Percentiles rank a stretch among this genome's conserved stretches.
These are phyloP conservation scores for Curvularia sp. DNA, from an alignment of 2,329 filamentous ascomycete genomes.

Conservation along the genomic window DNA sequence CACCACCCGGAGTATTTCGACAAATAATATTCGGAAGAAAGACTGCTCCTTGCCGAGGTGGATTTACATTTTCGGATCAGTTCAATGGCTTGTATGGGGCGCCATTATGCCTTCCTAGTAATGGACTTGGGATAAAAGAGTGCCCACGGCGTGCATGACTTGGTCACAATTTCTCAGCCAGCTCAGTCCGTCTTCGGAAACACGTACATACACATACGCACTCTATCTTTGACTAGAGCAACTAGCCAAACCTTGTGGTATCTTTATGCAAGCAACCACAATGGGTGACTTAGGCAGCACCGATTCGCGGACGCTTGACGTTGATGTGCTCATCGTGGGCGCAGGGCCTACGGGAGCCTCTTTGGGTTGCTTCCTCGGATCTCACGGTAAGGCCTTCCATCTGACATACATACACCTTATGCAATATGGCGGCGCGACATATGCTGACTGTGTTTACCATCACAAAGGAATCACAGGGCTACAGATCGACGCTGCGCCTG, in stretches of 20 bases:
- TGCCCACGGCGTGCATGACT: neutral
- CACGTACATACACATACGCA: neutral
- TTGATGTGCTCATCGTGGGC: conserved; percentile 13
- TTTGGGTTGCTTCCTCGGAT: conserved; percentile 7
- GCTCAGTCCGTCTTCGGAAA: neutral
- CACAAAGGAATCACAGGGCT: conserved; percentile 5
- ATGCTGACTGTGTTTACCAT: neutral
- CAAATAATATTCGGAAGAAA: neutral
- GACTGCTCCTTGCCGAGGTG: neutral
- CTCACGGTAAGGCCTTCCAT: conserved; percentile 3
- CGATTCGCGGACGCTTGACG: neutral
- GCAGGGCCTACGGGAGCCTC: conserved; percentile 13
- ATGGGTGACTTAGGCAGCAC: conserved; percentile 8
- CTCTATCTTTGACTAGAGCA: neutral
- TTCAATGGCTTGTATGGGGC: neutral
- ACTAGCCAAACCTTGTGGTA: neutral
- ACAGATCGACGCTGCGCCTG: conserved; percentile 2
- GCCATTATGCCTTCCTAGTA: neutral
- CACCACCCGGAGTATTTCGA: neutral
- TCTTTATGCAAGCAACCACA: neutral
- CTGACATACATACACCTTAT: neutral
- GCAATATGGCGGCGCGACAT: neutral
- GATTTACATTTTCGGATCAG: neutral
- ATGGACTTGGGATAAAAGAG: neutral
- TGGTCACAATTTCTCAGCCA: neutral